Base-by-base conservation (phyloP, 208 protist species). In the Acanthamoeba quina region DNA sequence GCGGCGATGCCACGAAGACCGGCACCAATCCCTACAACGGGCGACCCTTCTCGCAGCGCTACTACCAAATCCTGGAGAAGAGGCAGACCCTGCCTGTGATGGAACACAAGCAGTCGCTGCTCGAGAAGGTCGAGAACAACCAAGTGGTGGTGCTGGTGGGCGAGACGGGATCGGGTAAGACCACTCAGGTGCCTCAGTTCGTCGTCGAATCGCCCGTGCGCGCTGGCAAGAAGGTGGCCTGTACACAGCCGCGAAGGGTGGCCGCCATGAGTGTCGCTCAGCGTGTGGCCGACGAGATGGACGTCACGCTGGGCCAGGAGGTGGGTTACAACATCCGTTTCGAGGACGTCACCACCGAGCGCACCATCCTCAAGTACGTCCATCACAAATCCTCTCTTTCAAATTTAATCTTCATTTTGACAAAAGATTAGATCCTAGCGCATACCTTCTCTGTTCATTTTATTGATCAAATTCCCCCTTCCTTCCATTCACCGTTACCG, bases 191-290 rank as follows among this genome's bases (percentile, higher is more conserved):
- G n/a, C 97, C 98, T 29, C 98, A 99, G 93, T 99, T 98, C 85
- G 64, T 99, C 24, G 56, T 96, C 31, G 98, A 99, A 68, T 95
- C 95, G 10, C 94, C 94, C 10, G 41, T 94, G 21, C 54, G 83
- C 24, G 72, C 76, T 34, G 49, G 37, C 44, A 54, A 52, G 19
- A 31, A 85, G 34, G 93, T 99, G 31, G 97, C 98, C 17, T 99
- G 99, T 95, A 99, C 99, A 15, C 99, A 99, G 96, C 99, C 99
- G 34, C 97, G 99, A 26, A 98, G 99, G 70, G 99, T 99, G 74
- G 99, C 99, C 13, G 99, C 99, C 13, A 99, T 99, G 74, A 99
- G 98, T 60, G 99, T 99, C 31, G 99, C 99, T 31, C 97, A 98
- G 94, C 98, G 99, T 78, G 99, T 99, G 19, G 92, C 97, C 17